phyloP scores from a whole-genome alignment of 306 rosid genomes.

The Mimosa pudica region DNA sequence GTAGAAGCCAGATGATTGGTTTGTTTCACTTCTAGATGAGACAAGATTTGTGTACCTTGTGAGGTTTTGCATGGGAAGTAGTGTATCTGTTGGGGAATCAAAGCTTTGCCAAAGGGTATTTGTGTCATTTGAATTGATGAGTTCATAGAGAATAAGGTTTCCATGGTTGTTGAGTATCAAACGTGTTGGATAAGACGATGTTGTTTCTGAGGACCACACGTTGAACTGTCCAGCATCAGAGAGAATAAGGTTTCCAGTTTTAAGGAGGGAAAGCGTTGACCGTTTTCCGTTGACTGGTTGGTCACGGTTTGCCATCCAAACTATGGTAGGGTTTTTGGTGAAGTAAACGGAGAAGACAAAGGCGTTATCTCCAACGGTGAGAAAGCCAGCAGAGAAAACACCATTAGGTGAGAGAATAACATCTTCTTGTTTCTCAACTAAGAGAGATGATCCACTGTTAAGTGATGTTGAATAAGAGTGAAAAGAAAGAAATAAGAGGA shows the following conservation, averaged over 20 bases:
- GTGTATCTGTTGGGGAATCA: neutral
- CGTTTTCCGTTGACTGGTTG: slow-evolving; percentile 28
- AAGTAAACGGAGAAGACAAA: slow-evolving; percentile 6
- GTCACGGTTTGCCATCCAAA: neutral
- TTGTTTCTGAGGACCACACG: neutral
- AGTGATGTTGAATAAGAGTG: neutral
- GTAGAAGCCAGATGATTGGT: slow-evolving; percentile 36
- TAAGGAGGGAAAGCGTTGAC: slow-evolving; percentile 37
- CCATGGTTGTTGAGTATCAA: neutral
- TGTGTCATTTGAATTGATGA: neutral
- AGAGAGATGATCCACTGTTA: slow-evolving; percentile 10
- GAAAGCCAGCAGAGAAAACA: slow-evolving; percentile 32
- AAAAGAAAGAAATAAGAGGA: neutral
- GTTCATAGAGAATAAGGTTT: neutral
- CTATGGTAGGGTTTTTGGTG: slow-evolving; percentile 29
- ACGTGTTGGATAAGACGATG: neutral
- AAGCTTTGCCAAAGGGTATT: neutral
- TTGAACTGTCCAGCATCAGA: slow-evolving; percentile 26
- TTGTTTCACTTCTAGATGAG: neutral
- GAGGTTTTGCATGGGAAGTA: neutral
- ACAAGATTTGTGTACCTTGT: neutral
- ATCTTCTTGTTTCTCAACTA: slow-evolving; percentile 30
- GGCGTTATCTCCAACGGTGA: slow-evolving; percentile 8
- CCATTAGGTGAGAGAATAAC: slow-evolving; percentile 17
- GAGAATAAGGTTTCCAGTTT: slow-evolving; percentile 28